Base-by-base conservation (phyloP, 345 rosid species). In the Gossypioides kirkii region DNA sequence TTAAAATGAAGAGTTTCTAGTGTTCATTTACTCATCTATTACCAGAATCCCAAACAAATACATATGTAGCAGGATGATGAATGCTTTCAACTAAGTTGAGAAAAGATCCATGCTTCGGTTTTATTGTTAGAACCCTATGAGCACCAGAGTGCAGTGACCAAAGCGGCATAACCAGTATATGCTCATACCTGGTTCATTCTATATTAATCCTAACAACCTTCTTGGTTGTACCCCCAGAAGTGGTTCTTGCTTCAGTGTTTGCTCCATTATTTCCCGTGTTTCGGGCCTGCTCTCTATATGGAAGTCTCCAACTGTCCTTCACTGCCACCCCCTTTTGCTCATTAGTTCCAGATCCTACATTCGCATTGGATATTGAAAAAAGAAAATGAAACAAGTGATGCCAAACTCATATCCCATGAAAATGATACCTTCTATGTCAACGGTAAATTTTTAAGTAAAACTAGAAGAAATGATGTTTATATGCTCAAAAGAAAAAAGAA, bases 161-260 rank as follows among this genome's bases (percentile, higher is more conserved):
- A 36, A 10, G 17, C 6, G 13, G 16, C 18, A 8, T 7, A 42
- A 59, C 55, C 52, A 16, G 17, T 43, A 38, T 0, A 20, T 42
- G 50, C 36, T 22, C 41, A 73, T 28, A 38, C 45, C 7, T 60
- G 13, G 52, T 61, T 73, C 75, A 92, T 26, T 92, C 94, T 72
- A 92, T 89, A 81, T 87, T 90, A 79, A 90, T 89, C 70, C 96
- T 84, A 66, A 92, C 87, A 45, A 87, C 83, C n/a, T 81, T 90
- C 73, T 90, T 92, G 54, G 78, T 72, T 72, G 78, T 78, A 2
- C 74, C 77, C 5, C 73, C 71, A 10, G 74, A 43, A 63, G 52
- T 73, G 0, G 76, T 22, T 73, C 84, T 54, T 3, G 71, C 8
- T 58, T 54, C 61, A 32, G 14, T 28, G 18, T 55, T 59, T 10